phyloP scores from a whole-genome alignment of 257 asterid species.

The Gentiana straminea region DNA sequence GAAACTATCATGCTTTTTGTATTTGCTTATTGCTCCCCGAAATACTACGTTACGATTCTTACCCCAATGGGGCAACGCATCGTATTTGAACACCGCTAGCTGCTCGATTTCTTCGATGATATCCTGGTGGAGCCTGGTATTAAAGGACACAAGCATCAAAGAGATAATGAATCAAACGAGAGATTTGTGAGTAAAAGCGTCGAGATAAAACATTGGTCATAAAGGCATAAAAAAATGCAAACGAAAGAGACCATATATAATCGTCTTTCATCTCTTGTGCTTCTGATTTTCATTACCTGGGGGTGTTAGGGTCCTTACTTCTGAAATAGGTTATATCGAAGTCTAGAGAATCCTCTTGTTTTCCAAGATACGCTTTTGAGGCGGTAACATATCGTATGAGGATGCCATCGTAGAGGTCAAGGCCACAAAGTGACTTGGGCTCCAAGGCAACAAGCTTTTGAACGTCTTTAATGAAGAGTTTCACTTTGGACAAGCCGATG shows the following conservation, averaged over 20 bases:
- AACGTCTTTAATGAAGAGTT: constrained; percentile 37
- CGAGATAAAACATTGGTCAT: no score
- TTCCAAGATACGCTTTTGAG: constrained; percentile 51
- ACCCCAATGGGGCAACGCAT: constrained; percentile 65
- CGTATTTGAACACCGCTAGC: constrained; percentile 47
- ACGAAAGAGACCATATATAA: no score
- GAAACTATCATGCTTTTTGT: constrained; percentile 17
- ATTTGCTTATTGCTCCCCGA: constrained; percentile 36
- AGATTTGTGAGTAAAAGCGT: no score
- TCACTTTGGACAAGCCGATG: constrained; percentile 28
- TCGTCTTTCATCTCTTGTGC: no score
- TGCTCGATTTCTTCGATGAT: constrained; percentile 55
- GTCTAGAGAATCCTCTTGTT: constrained; percentile 45
- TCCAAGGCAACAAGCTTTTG: constrained; percentile 28
- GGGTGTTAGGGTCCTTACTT: constrained; percentile 36
- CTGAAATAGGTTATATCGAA: constrained; percentile 54
- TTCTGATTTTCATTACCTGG: constrained; percentile 13
- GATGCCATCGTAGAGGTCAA: constrained; percentile 47
- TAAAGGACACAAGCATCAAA: no score
- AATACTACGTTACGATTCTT: constrained; percentile 59
- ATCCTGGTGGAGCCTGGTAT: constrained; percentile 35
- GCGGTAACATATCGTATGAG: constrained; percentile 46
- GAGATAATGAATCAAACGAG: no score
- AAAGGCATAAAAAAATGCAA: no score
- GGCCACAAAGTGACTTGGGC: constrained; percentile 42